Evolutionary conservation across 73 alveolate genomes (phyloP).

Genomic region (Tetrahymena thermophila): DNA sequence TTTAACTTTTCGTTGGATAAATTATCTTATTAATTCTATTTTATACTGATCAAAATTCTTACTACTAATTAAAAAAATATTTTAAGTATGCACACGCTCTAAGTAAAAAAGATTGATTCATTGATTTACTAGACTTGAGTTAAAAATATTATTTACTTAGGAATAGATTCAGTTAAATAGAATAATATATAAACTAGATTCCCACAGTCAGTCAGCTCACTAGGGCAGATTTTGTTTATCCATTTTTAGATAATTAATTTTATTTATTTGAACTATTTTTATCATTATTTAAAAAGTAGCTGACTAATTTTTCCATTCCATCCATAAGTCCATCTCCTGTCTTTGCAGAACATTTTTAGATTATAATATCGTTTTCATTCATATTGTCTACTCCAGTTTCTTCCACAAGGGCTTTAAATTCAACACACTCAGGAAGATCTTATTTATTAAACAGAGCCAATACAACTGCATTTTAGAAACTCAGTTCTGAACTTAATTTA

Average conservation of each 20-base stretch:
- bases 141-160: not conserved
- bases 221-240: not conserved
- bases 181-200: not conserved
- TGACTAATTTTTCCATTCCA: constrained; percentile 42
- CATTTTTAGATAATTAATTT: not conserved
- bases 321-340: constrained; percentile 62
- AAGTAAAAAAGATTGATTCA: not conserved
- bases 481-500: constrained; percentile 14
- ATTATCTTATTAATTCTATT: no score
- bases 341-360: constrained; percentile 52
- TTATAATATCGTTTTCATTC: constrained; percentile 19
- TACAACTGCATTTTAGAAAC: constrained; percentile 26
- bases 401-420: constrained; percentile 7
- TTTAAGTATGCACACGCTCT: not conserved
- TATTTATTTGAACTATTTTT: not conserved
- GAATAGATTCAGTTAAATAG: not conserved
- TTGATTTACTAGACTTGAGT: not conserved
- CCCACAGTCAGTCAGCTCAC: not conserved
- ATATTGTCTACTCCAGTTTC: constrained; percentile 17
- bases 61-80: no score
- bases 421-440: constrained; percentile 8
- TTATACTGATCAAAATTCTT: not conserved
- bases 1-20: not conserved
- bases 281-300: constrained; percentile 2
- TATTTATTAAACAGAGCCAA: constrained; percentile 18